A percentile compares a stretch with the other conserved stretches of the same genome.
Conservation (phyloP, 192 early-diverging fungal species). For the Coemansia asiatica region DNA sequence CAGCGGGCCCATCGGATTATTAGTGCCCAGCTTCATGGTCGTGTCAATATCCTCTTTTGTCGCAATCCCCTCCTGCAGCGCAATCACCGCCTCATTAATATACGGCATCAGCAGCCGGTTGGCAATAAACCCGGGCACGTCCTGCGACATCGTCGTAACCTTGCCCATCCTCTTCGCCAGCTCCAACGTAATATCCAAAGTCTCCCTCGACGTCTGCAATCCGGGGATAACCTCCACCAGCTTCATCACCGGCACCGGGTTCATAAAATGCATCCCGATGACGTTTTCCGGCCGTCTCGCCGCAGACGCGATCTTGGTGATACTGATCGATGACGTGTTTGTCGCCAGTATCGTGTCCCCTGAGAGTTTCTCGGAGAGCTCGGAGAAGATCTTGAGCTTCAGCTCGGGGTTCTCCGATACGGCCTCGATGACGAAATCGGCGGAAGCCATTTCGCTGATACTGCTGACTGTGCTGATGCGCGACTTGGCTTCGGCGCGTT, state of each 20-base stretch:
- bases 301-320: conserved; percentile 96
- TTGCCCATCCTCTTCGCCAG: conserved; percentile 89
- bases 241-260: conserved; percentile 95
- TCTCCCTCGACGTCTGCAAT: conserved; percentile 72
- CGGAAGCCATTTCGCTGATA: conserved; percentile 62
- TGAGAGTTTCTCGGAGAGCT: conserved; percentile 69
- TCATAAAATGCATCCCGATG: conserved; percentile 99
- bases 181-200: conserved; percentile 69
- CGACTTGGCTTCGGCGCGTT: conserved; percentile 60
- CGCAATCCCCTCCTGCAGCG: conserved; percentile 84
- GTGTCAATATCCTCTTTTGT: conserved; percentile 94
- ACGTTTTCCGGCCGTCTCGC: conserved; percentile 64
- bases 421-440: conserved; percentile 93
- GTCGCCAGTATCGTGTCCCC: conserved; percentile 82
- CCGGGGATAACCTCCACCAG: conserved; percentile 97
- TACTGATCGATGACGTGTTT: conserved; percentile 96
- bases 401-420: conserved; percentile 82
- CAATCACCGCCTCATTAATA: conserved; percentile 94
- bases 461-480: conserved; percentile 64
- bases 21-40: conserved; percentile 97
- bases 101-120: conserved; percentile 98
- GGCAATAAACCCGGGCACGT: conserved; percentile 96
- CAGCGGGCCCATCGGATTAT: conserved; percentile 97
- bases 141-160: conserved; percentile 81
- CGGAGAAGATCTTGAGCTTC: conserved; percentile 79